Base-by-base conservation (phyloP, 2,329 filamentous ascomycete species). In the Fusarium sp. region DNA sequence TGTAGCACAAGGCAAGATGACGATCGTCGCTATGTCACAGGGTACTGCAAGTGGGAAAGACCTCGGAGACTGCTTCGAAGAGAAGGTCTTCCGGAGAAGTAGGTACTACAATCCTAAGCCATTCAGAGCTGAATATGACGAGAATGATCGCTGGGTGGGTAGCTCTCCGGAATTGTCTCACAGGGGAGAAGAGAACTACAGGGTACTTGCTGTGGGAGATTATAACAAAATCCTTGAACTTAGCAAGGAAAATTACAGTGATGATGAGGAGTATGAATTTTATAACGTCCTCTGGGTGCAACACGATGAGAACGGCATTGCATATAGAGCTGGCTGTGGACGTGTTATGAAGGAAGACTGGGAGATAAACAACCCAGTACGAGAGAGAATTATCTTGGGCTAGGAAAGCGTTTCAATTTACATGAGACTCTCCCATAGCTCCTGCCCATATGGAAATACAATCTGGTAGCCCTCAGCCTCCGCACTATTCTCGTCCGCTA, bases 381-480 rank as follows among this genome's bases (percentile, higher is more conserved):
- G 6, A 6, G 18, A 38, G 6, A 38, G 34, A 38, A 10, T 38
- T 12, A 9, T 38, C 18, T 18, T 38, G 7, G 34, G 34, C 34
- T 38, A 38, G 34, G 18, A 10, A 38, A 10, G n/a, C 6, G 11
- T n/a, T 6, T 38, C 34, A 3, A 38, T 10, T n/a, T n/a, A 38
- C 24, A 61, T 49, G 3, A 61, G 10, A 16, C 43, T 61, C 8
- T 34, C 58, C 58, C 58, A 61, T 1, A 61, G 32, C 8, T 61
- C 58, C 20, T 61, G 53, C 2, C 58, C 43, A 7, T 49, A 59
- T 3, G 58, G 58, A 27, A 59, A 61, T 15, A 27, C 43, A 24
- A 61, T 59, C 25, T 59, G 53, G 8, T 27, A 24, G 1, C 18
- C 43, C n/a, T 61, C 58, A 12, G 15, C 20, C 9, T 61, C 53